Conservation (phyloP, 208 protist species). For the Trypanosoma scelopori region DNA sequence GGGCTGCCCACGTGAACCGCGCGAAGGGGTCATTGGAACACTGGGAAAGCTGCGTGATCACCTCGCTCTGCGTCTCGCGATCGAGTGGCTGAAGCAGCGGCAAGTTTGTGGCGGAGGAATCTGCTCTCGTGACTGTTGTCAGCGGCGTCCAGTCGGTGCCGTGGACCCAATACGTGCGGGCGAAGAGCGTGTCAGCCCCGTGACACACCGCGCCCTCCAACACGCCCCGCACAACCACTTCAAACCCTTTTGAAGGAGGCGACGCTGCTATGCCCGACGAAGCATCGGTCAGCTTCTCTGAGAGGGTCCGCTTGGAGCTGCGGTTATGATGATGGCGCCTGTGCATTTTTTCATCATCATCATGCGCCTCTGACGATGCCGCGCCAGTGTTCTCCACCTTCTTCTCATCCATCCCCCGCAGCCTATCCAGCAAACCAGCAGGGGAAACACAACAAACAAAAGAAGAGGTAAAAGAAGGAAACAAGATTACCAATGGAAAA, state of each 20-base stretch:
- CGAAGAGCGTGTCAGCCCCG: conserved; percentile 59
- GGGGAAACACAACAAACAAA: no score
- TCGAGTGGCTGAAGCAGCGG: conserved; percentile 39
- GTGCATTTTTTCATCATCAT: no score
- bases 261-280: neutral
- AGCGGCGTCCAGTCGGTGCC: conserved; percentile 78
- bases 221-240: conserved; percentile 76
- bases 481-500: no score
- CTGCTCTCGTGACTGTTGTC: conserved; percentile 3
- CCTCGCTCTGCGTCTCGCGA: conserved; percentile 70
- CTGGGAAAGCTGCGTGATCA: conserved; percentile 80
- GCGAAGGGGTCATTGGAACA: conserved; percentile 52
- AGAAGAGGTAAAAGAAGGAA: no score
- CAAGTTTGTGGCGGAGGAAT: neutral
- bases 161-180: conserved; percentile 83
- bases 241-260: conserved; percentile 44
- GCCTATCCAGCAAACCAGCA: no score
- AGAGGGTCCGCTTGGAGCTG: neutral
- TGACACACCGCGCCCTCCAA: conserved; percentile 81
- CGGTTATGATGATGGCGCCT: neutral
- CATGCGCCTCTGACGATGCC: no score
- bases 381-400: no score
- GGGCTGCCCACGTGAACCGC: conserved; percentile 68
- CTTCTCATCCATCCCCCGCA: no score
- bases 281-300: neutral